Evolutionary conservation across 202 grass and related monocot species (phyloP), one percentile per base, ranked within the genome.

Genomic region (Schoenoplectus tabernaemontani): DNA sequence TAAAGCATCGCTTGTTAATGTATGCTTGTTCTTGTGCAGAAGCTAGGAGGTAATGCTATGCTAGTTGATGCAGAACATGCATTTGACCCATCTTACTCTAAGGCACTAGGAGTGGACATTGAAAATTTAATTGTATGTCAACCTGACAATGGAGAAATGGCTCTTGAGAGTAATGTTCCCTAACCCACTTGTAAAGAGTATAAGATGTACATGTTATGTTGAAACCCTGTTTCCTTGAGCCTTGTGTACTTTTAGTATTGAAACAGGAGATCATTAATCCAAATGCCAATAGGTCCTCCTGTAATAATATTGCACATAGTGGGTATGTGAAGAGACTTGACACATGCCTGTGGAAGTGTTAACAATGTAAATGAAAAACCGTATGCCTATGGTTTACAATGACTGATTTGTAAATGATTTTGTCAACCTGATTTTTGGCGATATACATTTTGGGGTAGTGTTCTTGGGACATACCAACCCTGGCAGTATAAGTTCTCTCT

Each of bases 81-180:
- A 58, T 98, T 98, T 81, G 96, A 98, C 86, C 96, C 96, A 24
- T 83, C 96, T 82, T 98, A 98, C 93, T 95, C 91, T 7, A 98
- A 90, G 80, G 84, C 89, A 57, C 88, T 98, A 4, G 96, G 91
- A 46, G 96, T 98, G 39, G 96, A 98, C 86, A 95, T 98, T 63
- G 96, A 98, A 91, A 98, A 98, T 83, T 70, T 98, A 76, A 95
- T 98, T 85, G 96, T 98, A 30, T 98, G 91, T 79, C 96, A 98
- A 68, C 96, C 96, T 58, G 96, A 98, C 67, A 92, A 98, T 73
- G 96, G 96, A 78, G 96, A 98, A 69, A 98, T 98, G 91, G 91
- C 91, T 71, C 77, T 98, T 80, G 96, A 98, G 90, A 95, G 96
- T 98, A 98, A 56, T 36, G 13, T 76, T 76, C 71, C 71, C 56